These are phyloP conservation scores for Phytophthora citricola DNA, from an alignment of 352 stramenopile genomes.

Conservation along the genomic window DNA sequence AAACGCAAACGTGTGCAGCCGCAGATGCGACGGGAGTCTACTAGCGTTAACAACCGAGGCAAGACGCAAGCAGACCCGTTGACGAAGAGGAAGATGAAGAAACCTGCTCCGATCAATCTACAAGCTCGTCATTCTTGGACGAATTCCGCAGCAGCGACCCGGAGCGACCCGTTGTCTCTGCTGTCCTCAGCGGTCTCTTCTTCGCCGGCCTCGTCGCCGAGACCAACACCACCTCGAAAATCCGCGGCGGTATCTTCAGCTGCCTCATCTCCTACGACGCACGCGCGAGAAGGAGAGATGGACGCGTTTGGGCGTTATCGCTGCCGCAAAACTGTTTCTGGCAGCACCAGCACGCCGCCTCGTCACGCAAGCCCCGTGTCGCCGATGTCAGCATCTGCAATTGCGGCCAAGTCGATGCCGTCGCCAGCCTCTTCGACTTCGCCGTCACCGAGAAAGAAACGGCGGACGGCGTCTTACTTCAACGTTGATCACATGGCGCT, in stretches of 20 bases:
- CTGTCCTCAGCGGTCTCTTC: conserved; percentile 9
- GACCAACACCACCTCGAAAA: conserved; percentile 11
- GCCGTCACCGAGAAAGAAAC: conserved; percentile 30
- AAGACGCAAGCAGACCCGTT: background rate
- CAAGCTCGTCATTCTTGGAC: background rate
- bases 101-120: conserved; percentile 1
- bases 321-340: conserved; percentile 26
- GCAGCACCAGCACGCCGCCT: background rate
- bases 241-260: background rate
- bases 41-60: conserved; percentile 1
- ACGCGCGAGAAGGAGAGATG: conserved; percentile 11
- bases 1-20: conserved; percentile 26
- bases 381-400: conserved; percentile 1
- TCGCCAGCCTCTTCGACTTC: conserved; percentile 5
- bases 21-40: conserved; percentile 15
- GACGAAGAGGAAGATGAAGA: conserved; percentile 14
- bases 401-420: background rate
- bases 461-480: conserved; percentile 22
- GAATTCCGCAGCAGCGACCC: background rate
- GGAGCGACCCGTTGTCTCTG: conserved; percentile 9
- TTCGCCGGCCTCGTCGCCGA: conserved; percentile 19
- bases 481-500: conserved; percentile 35
- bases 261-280: no score
- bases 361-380: background rate
- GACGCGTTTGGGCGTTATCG: conserved; percentile 15